A percentile compares a stretch with the other conserved stretches of the same genome.
Evolutionary conservation across 2,329 filamentous ascomycete species (phyloP).

Genomic region (Clarireedia paspali): DNA sequence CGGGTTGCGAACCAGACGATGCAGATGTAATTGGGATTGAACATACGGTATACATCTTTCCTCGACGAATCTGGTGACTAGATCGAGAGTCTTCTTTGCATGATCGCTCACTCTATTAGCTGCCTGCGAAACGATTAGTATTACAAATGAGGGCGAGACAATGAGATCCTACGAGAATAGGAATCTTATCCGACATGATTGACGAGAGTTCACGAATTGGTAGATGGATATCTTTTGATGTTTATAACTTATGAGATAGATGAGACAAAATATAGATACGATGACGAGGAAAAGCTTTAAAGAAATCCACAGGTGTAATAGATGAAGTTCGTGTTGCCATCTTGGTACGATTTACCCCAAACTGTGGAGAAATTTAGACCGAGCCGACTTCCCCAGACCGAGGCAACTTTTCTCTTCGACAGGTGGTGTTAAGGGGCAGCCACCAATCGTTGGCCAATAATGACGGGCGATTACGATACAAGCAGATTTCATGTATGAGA

Average conservation of each 20-base stretch:
- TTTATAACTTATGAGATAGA: too few species aligned
- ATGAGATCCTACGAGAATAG: slow-evolving; percentile 35
- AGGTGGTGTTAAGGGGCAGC: background rate
- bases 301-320: background rate
- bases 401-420: slow-evolving; percentile 12
- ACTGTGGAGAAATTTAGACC: slow-evolving; percentile 9
- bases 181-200: slow-evolving; percentile 39
- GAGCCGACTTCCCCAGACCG: slow-evolving; percentile 13
- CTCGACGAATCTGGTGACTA: slow-evolving; percentile 93
- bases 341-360: slow-evolving; percentile 8
- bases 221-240: background rate
- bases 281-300: too few species aligned
- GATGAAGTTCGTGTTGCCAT: background rate
- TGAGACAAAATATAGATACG: too few species aligned
- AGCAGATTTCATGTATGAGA: too few species aligned
- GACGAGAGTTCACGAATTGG: background rate
- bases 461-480: too few species aligned
- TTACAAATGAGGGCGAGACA: slow-evolving; percentile 3
- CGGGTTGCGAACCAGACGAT: slow-evolving; percentile 5
- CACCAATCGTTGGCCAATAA: background rate
- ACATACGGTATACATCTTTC: slow-evolving; percentile 81
- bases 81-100: slow-evolving; percentile 75
- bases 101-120: slow-evolving; percentile 62
- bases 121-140: slow-evolving; percentile 22
- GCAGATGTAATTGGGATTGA: background rate